phyloP scores from a whole-genome alignment of 768 basidiomycete genomes.

The Boletus rubropictus region DNA sequence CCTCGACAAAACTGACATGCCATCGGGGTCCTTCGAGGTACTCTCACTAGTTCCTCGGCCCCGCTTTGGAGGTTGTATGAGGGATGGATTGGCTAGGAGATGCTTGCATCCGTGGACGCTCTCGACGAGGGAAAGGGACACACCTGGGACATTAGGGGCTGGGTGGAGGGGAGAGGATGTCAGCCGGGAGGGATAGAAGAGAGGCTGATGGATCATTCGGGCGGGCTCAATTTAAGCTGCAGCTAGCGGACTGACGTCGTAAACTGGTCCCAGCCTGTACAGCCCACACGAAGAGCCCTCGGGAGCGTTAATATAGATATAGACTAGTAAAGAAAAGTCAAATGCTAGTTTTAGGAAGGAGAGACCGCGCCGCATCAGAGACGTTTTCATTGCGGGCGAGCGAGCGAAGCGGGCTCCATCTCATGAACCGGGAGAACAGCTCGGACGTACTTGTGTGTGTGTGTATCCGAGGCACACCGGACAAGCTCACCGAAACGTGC shows the following conservation, averaged over 20 bases:
- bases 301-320: constrained; percentile 31
- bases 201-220: constrained; percentile 1
- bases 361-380: constrained; percentile 22
- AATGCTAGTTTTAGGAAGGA: constrained; percentile 25
- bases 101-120: neutral
- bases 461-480: constrained; percentile 14
- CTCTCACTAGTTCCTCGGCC: constrained; percentile 23
- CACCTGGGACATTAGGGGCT: constrained; percentile 26
- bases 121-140: constrained; percentile 1
- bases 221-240: constrained; percentile 28
- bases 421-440: constrained; percentile 10
- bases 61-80: constrained; percentile 11
- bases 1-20: constrained; percentile 73
- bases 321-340: constrained; percentile 23
- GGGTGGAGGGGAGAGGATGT: neutral
- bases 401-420: constrained; percentile 10
- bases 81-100: constrained; percentile 11
- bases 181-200: constrained; percentile 10
- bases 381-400: constrained; percentile 11
- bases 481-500: constrained; percentile 6
- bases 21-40: constrained; percentile 54
- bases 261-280: constrained; percentile 31
- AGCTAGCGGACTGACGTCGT: constrained; percentile 25
- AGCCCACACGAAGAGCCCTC: constrained; percentile 26
- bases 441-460: neutral